Evolutionary conservation across 352 stramenopile genomes (phyloP).

Genomic region (Phytophthora vignae): DNA sequence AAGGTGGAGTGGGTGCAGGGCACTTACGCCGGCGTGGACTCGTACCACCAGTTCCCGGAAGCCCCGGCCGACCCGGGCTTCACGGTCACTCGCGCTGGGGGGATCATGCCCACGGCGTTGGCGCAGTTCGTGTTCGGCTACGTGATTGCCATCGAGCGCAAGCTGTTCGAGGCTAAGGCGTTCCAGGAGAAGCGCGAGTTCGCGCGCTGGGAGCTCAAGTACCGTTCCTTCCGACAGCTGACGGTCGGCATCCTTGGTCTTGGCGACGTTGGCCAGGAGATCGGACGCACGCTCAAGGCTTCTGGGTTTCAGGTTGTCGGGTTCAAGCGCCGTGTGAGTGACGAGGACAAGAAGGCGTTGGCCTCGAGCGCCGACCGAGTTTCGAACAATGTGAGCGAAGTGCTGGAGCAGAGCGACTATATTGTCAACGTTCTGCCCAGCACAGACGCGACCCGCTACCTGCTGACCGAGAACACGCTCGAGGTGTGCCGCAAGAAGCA

Average conservation of each 20-base stretch:
- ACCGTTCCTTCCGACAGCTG: conserved; percentile 49
- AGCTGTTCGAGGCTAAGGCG: conserved; percentile 48
- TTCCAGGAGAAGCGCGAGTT: conserved; percentile 45
- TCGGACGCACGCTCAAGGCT: conserved; percentile 56
- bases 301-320: conserved; percentile 69
- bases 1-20: conserved; percentile 64
- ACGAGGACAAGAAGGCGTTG: conserved; percentile 24
- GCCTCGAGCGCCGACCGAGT: conserved; percentile 45
- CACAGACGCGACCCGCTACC: conserved; percentile 70
- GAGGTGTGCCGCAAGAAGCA: conserved; percentile 51
- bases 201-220: conserved; percentile 45
- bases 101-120: conserved; percentile 61
- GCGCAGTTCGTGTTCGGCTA: conserved; percentile 61
- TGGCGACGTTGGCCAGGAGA: conserved; percentile 68
- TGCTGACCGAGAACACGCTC: conserved; percentile 66
- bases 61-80: conserved; percentile 37
- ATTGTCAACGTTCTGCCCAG: conserved; percentile 87
- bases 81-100: conserved; percentile 55
- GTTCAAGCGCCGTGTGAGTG: conserved; percentile 67
- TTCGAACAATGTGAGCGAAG: conserved; percentile 51
- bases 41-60: conserved; percentile 44
- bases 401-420: conserved; percentile 73
- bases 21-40: conserved; percentile 62
- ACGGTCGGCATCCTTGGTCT: conserved; percentile 70
- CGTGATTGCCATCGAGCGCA: conserved; percentile 52